Base-by-base conservation (phyloP, 106 monocot genomes). In the Amphibolis antarctica region DNA sequence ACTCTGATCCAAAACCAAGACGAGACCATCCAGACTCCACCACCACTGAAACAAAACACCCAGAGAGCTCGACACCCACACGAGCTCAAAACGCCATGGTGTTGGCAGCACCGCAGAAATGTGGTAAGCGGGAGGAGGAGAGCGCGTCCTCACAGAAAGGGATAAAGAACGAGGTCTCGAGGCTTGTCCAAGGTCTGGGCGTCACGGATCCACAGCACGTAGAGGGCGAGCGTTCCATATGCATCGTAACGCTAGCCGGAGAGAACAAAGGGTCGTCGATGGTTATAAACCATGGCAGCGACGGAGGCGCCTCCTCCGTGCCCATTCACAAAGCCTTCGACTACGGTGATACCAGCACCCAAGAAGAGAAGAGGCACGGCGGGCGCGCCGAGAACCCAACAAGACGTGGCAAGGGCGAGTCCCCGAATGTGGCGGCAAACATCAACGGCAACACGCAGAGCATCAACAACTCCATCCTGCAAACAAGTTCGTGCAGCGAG, bases 261-360 rank as follows among this genome's bases (percentile, higher is more conserved):
- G 76, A 88, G 50, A 93, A 88, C 75, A 74, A 50, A 20, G 93
- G 93, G 50, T 88, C 93, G 59, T 65, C 74, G 21, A 88, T 88
- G 88, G 55, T 69, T 10, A 67, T 85, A 24, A 61, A 66, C 24
- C 46, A 42, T n/a, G 21, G 31, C 12, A 66, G 76, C 12, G 21
- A 19, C 9, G 62, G 23, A 10, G 62, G 42, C 13, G 46, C 44
- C 9, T 51, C 20, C 11, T 66, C 54, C 22, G 55, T 28, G 18
- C 53, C 58, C 21, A 12, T 59, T 12, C 50, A 66, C 19, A 64
- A 50, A 12, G 50, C 12, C 13, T 43, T 22, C 28, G n/a, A 42
- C 14, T n/a, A n/a, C n/a, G n/a, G n/a, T n/a, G 43, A 52, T 29
- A 48, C 9, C 29, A 25, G 30, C n/a, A n/a, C n/a, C 42, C 9